Conservation (phyloP, 306 rosid genomes). For the Citrullus colocynthis region DNA sequence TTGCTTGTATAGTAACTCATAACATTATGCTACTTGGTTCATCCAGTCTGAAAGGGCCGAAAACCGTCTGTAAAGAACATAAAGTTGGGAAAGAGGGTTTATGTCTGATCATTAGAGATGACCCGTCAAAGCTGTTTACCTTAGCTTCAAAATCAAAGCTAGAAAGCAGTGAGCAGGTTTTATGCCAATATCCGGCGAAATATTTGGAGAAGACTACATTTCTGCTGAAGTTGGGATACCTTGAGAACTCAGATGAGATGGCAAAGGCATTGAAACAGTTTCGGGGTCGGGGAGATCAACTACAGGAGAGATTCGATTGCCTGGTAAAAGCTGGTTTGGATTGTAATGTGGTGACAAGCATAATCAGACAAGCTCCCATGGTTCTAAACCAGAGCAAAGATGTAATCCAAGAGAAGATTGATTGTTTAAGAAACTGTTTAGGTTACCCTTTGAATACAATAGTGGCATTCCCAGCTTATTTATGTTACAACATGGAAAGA, state of each 20-base stretch:
- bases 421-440: conserved; percentile 27
- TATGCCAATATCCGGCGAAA: conserved; percentile 15
- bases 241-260: conserved; percentile 79
- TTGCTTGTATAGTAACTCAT: conserved; percentile 26
- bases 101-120: conserved; percentile 38
- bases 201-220: conserved; percentile 43
- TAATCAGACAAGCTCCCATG: conserved; percentile 46
- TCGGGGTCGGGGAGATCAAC: conserved; percentile 63
- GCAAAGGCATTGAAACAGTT: conserved; percentile 42
- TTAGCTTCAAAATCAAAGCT: conserved; percentile 31
- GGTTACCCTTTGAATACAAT: conserved; percentile 54
- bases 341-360: conserved; percentile 23
- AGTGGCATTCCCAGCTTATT: conserved; percentile 46
- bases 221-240: conserved; percentile 54
- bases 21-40: conserved; percentile 32
- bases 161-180: conserved; percentile 13
- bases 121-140: conserved; percentile 36
- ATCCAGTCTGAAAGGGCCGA: conserved; percentile 38
- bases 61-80: conserved; percentile 38
- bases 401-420: conserved; percentile 45
- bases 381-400: conserved; percentile 46
- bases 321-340: conserved; percentile 77
- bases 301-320: conserved; percentile 81
- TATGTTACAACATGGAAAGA: conserved; percentile 44
- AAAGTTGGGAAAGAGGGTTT: conserved; percentile 35